Evolutionary conservation across 306 rosid species (phyloP), one percentile per base, ranked within the genome.

Genomic region (Begonia peltatifolia): DNA sequence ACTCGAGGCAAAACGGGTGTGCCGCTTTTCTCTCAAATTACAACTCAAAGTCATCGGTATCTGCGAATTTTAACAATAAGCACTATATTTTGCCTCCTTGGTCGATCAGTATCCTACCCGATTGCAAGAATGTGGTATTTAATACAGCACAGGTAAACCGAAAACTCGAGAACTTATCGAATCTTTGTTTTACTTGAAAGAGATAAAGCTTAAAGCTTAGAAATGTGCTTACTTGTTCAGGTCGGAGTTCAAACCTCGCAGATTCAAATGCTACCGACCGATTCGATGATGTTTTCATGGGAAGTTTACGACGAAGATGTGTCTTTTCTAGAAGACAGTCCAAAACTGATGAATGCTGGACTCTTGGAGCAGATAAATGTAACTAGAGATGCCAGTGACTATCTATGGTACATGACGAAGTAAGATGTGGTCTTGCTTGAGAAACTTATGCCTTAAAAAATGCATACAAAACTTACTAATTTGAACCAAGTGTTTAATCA

Each of bases 21-120:
- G 95, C 92, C 9, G 99, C 99, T 46, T 90, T 90, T 73, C 88
- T 90, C 11, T 70, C 94, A 49, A 90, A 90, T 64, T 80, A 64
- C 65, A 70, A 83, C 57, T 20, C 75, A 6, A 54, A 53, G 11
- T 75, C 88, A 42, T 71, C 83, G 43, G 92, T 86, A 41, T 69
- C 64, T 30, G 94, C 86, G 70, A 58, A 43, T 6, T 90, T 86
- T 69, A 86, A 90, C 57, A 83, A 83, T 63, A 59, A 46, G 73
- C 85, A 67, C 65, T 81, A 86, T 46, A 72, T 74, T 59, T 72
- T 90, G 68, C 95, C 99, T 71, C 74, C 95, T 75, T 90, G 99
- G 99, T 90, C 99, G 52, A 71, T 83, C 60, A 90, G 99, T 79
- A 90, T 90, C 63, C 94, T 90, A 57, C 99, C 99, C 14, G 94